Evolutionary conservation across 306 rosid species (phyloP).

Genomic region (Rubus parviflorus): DNA sequence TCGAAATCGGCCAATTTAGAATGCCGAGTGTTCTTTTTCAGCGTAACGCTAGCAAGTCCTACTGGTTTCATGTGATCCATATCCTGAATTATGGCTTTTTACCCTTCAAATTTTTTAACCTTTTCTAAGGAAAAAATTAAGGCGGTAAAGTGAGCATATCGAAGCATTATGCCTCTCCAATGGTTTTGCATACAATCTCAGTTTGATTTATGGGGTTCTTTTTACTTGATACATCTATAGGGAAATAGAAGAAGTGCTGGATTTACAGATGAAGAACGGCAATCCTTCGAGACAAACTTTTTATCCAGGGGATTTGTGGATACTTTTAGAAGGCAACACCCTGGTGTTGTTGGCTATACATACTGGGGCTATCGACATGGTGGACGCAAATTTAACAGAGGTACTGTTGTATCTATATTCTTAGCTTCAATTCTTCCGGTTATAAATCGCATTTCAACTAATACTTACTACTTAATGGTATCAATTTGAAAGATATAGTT

Average conservation of each 20-base stretch:
- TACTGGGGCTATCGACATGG: slow-evolving; percentile 96
- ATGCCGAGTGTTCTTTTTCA: background rate
- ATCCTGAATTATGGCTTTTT: background rate
- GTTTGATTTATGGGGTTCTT: background rate
- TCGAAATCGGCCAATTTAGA: background rate
- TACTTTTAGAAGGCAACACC: slow-evolving; percentile 84
- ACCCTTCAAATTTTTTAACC: background rate
- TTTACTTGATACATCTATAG: slow-evolving; percentile 34
- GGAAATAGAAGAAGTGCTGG: slow-evolving; percentile 96
- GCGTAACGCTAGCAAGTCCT: background rate
- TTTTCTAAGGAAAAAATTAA: background rate
- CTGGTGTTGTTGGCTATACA: slow-evolving; percentile 85
- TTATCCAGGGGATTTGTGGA: slow-evolving; percentile 81
- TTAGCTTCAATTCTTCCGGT: background rate
- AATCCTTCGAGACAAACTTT: slow-evolving; percentile 75
- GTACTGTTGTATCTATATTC: slow-evolving; percentile 31
- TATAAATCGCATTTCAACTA: background rate
- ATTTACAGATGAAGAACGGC: slow-evolving; percentile 87
- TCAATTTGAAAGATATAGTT: background rate
- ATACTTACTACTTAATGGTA: background rate
- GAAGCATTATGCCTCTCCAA: background rate
- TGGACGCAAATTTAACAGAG: slow-evolving; percentile 75
- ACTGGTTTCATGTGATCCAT: background rate
- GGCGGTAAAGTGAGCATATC: background rate
- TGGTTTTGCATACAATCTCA: background rate